Evolutionary conservation across 192 early-diverging fungal species (phyloP).

Genomic region (Backusella tarrabulga): DNA sequence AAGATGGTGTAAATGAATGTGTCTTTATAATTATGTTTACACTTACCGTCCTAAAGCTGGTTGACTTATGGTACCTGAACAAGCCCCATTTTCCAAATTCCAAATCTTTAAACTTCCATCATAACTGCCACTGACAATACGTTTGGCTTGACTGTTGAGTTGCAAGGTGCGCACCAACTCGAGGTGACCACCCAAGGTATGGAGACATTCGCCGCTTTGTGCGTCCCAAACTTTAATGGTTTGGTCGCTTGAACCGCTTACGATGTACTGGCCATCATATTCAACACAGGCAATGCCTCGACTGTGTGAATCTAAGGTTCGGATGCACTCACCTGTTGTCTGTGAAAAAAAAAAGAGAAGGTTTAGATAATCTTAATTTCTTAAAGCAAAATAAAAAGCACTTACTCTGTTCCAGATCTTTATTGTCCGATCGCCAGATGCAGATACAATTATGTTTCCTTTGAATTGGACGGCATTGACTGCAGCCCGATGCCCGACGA

Average conservation of each 20-base stretch:
- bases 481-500: conserved; percentile 70
- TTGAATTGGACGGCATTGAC: conserved; percentile 82
- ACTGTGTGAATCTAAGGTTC: conserved; percentile 74
- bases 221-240: conserved; percentile 73
- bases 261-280: conserved; percentile 76
- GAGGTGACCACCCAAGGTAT: conserved; percentile 57
- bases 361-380: neutral
- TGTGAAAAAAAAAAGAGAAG: neutral
- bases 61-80: neutral
- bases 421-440: conserved; percentile 81
- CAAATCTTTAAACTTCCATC: conserved; percentile 89
- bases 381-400: neutral
- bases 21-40: neutral
- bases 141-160: conserved; percentile 49
- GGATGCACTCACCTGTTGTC: conserved; percentile 62
- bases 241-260: conserved; percentile 81
- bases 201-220: conserved; percentile 39
- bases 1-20: neutral
- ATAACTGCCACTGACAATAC: conserved; percentile 85
- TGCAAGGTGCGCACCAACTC: conserved; percentile 74
- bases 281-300: conserved; percentile 86
- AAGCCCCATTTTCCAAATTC: conserved; percentile 66
- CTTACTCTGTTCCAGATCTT: conserved; percentile 67
- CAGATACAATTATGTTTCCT: conserved; percentile 61
- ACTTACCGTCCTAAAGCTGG: conserved; percentile 13